A percentile compares a stretch with the other conserved stretches of the same genome.
Evolutionary conservation across 2,329 filamentous ascomycete species (phyloP).

Genomic region (Penicillium sp.): DNA sequence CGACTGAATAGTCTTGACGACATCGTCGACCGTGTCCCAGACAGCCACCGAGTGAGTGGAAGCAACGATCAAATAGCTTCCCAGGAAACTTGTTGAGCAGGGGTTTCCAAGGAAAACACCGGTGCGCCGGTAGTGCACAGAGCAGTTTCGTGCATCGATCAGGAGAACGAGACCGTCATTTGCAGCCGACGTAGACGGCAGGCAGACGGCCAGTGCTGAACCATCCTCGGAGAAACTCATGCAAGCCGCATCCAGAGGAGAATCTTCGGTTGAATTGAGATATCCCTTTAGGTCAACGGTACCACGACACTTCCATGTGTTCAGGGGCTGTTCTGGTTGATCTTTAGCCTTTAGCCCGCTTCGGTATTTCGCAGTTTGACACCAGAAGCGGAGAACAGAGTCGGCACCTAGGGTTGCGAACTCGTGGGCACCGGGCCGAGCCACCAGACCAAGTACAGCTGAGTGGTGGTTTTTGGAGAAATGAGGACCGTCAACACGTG

Average conservation of each 20-base stretch:
- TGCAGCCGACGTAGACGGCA: conserved; percentile 40
- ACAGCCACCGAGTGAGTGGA: conserved; percentile 67
- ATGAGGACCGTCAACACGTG: conserved; percentile 82
- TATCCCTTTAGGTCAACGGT: conserved; percentile 49
- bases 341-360: conserved; percentile 63
- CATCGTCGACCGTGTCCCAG: conserved; percentile 80
- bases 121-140: conserved; percentile 64
- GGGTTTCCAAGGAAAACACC: conserved; percentile 66
- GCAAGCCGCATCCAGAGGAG: conserved; percentile 54
- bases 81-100: conserved; percentile 67
- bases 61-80: conserved; percentile 70
- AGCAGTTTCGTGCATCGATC: conserved; percentile 69
- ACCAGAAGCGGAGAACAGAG: conserved; percentile 75
- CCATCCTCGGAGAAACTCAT: conserved; percentile 81
- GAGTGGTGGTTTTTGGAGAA: conserved; percentile 52
- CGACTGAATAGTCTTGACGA: conserved; percentile 64
- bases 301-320: conserved; percentile 72
- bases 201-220: conserved; percentile 69
- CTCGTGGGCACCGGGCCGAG: conserved; percentile 65
- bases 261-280: conserved; percentile 25
- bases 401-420: conserved; percentile 88
- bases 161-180: conserved; percentile 67
- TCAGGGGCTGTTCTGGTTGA: conserved; percentile 49
- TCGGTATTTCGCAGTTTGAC: conserved; percentile 65
- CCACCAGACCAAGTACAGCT: conserved; percentile 68